phyloP scores from a whole-genome alignment of 345 rosid genomes.

The Ailanthus altissimus region DNA sequence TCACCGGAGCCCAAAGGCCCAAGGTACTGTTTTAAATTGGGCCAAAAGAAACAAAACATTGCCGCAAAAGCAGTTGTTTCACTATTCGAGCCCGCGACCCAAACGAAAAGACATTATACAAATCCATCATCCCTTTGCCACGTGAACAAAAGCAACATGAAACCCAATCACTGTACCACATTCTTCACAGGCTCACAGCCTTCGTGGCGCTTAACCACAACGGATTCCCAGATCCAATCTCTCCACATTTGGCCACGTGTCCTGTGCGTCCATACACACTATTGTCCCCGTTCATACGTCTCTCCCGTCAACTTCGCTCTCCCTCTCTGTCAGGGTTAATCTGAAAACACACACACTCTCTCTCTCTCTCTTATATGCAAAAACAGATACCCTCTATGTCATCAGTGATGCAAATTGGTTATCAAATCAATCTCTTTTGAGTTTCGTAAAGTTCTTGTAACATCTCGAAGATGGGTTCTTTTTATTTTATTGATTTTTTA shows the following conservation, averaged over 20 bases:
- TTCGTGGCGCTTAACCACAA: slow-evolving; percentile 8
- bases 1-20: too few species aligned
- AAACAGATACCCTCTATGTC: slow-evolving; percentile 4
- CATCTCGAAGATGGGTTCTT: neutral
- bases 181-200: neutral
- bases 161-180: too few species aligned
- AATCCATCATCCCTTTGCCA: neutral
- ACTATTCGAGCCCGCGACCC: neutral
- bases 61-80: neutral
- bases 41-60: neutral
- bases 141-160: neutral
- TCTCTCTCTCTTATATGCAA: slow-evolving; percentile 15
- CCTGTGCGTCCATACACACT: neutral
- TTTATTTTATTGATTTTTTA: neutral
- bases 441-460: neutral
- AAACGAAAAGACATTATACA: neutral
- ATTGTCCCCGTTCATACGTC: slow-evolving; percentile 2
- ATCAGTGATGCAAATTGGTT: slow-evolving; percentile 14
- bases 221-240: neutral
- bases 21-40: neutral
- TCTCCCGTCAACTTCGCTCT: slow-evolving; percentile 70
- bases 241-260: slow-evolving; percentile 28
- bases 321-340: slow-evolving; percentile 25
- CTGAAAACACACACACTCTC: too few species aligned
- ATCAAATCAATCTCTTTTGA: neutral